Evolutionary conservation across 2,329 filamentous ascomycete species (phyloP).

Genomic region (Lachnellula cervina): DNA sequence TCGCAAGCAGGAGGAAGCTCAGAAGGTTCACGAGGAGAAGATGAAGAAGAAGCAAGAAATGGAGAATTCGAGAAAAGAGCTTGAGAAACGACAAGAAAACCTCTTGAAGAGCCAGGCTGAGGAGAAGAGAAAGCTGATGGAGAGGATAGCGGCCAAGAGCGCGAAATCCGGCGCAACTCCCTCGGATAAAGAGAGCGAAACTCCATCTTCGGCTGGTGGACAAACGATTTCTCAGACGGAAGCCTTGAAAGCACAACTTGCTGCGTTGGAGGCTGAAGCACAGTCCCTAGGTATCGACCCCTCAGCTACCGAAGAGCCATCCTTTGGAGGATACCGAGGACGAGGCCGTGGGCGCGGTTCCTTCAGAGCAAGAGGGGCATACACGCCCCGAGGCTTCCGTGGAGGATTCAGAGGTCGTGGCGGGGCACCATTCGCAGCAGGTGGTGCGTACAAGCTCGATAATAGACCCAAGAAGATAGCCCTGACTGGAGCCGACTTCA

Average conservation of each 20-base stretch:
- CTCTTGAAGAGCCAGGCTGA: conserved; percentile 59
- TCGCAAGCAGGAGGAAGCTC: conserved; percentile 65
- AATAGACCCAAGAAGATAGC: conserved; percentile 68
- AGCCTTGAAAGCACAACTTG: conserved; percentile 64
- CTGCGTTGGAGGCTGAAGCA: conserved; percentile 69
- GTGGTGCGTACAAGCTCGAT: conserved; percentile 61
- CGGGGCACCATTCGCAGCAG: conserved; percentile 29
- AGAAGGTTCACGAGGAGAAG: conserved; percentile 63
- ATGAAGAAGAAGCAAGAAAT: conserved; percentile 57
- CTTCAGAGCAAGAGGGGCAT: conserved; percentile 36
- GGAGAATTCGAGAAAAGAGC: conserved; percentile 55
- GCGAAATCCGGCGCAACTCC: conserved; percentile 25
- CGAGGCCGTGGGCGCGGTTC: conserved; percentile 36
- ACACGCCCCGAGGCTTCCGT: conserved; percentile 34
- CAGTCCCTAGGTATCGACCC: conserved; percentile 62
- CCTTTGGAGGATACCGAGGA: conserved; percentile 37
- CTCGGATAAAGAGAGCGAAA: conserved; percentile 14
- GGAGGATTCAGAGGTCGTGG: conserved; percentile 46
- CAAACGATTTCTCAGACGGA: conserved; percentile 49
- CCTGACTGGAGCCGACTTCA: conserved; percentile 60
- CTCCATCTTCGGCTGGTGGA: conserved; percentile 16
- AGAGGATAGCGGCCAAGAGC: conserved; percentile 55
- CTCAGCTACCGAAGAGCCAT: conserved; percentile 37
- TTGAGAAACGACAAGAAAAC: conserved; percentile 60
- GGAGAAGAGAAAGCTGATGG: conserved; percentile 57